Base-by-base conservation (phyloP, 2,329 filamentous ascomycete species). In the Aspergillus tanneri region DNA sequence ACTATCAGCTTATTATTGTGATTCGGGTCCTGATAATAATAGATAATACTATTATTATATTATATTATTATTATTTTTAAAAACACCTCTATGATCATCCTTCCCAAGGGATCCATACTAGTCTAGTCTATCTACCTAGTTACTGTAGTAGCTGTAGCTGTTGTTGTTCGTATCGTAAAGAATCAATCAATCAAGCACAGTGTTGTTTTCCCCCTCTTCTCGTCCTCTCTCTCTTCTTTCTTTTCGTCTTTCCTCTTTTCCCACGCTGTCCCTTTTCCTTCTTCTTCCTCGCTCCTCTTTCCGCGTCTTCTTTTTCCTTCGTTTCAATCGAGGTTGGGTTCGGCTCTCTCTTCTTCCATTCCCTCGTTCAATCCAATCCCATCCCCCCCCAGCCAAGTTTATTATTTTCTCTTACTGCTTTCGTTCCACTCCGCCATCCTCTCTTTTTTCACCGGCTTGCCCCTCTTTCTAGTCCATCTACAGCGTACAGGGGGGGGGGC, bases 381-480 rank as follows among this genome's bases (percentile, higher is more conserved):
- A 18, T n/a, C n/a, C n/a, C n/a, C n/a, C n/a, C n/a, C n/a, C n/a
- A n/a, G n/a, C n/a, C n/a, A n/a, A n/a, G n/a, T n/a, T n/a, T n/a
- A n/a, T n/a, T n/a, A n/a, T 36, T 43, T 46, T 46, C 24, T 39
- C 41, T 41, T 18, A 14, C 30, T 39, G 30, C 25, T 21, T 22
- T 48, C 35, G 14, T n/a, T n/a, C n/a, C n/a, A n/a, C n/a, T 43
- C 36, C n/a, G 14, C 25, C n/a, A 39, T 10, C 30, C 28, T 35
- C 46, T 37, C 16, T 37, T 24, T n/a, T 36, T 19, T 36, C 38
- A 14, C 30, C 19, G 30, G 16, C 24, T 18, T 47, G 28, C 35
- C 23, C 41, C 38, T 46, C 23, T 42, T 43, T 46, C 24, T 32
- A 28, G 43, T 22, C 39, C 28, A 19, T 16, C 30, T 51, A 51